phyloP scores from a whole-genome alignment of 352 stramenopile genomes.

The Bremia lactucae region DNA sequence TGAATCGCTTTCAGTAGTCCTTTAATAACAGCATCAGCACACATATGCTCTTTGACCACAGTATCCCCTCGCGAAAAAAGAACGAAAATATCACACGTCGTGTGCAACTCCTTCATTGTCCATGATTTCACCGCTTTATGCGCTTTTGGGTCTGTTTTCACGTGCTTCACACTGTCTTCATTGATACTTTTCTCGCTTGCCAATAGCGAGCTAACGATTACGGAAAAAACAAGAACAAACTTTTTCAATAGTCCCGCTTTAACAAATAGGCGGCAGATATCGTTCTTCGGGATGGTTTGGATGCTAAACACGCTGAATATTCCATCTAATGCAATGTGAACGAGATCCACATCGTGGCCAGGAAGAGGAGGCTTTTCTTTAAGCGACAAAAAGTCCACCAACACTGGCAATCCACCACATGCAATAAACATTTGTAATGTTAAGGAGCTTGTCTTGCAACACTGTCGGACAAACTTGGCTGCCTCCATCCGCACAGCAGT shows the following conservation, averaged over 20 bases:
- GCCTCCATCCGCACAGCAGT: slow-evolving; percentile 73
- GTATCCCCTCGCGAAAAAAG: slow-evolving; percentile 88
- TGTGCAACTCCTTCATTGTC: slow-evolving; percentile 58
- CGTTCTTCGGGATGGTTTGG: slow-evolving; percentile 87
- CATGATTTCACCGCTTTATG: slow-evolving; percentile 18
- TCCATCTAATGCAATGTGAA: slow-evolving; percentile 83
- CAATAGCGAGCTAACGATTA: slow-evolving; percentile 40
- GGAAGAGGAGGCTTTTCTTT: slow-evolving; percentile 15
- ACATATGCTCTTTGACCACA: slow-evolving; percentile 90
- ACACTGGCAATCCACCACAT: slow-evolving; percentile 78
- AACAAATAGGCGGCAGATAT: slow-evolving; percentile 91
- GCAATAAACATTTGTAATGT: slow-evolving; percentile 91
- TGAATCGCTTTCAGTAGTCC: slow-evolving; percentile 50
- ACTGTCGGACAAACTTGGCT: slow-evolving; percentile 82
- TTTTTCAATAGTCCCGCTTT: slow-evolving; percentile 85
- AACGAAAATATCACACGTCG: slow-evolving; percentile 83
- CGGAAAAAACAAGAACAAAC: slow-evolving; percentile 81
- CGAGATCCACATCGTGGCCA: slow-evolving; percentile 39
- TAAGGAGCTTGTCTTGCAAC: slow-evolving; percentile 77
- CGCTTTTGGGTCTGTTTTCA: slow-evolving; percentile 2
- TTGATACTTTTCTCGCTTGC: slow-evolving; percentile 14
- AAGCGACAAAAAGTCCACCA: slow-evolving; percentile 73
- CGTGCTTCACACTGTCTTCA: background rate
- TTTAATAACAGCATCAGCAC: slow-evolving; percentile 65
- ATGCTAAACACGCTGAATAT: slow-evolving; percentile 87